Conservation (phyloP, 1,284 basidiomycete genomes). For the Boletus sp. region DNA sequence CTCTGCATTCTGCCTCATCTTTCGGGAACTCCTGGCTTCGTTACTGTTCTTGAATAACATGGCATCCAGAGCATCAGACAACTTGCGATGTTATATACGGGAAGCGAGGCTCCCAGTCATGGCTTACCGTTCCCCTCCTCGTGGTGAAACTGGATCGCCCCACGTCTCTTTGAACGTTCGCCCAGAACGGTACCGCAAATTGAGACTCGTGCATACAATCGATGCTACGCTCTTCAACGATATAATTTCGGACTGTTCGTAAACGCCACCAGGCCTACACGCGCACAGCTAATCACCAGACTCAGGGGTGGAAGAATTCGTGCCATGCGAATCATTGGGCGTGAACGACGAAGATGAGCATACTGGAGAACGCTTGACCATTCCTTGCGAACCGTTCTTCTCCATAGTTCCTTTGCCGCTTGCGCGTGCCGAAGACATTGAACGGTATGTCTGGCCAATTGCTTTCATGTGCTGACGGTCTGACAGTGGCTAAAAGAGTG, state of each 20-base stretch:
- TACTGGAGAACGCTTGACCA: slow-evolving; percentile 43
- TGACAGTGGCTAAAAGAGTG: slow-evolving; percentile 32
- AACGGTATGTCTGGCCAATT: slow-evolving; percentile 34
- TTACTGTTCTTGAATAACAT: slow-evolving; percentile 14
- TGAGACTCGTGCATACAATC: slow-evolving; percentile 46
- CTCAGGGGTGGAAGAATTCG: slow-evolving; percentile 38
- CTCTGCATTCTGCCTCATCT: background rate
- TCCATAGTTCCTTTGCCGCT: slow-evolving; percentile 32
- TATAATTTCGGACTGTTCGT: slow-evolving; percentile 40
- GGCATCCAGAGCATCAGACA: slow-evolving; percentile 38
- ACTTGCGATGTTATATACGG: slow-evolving; percentile 48
- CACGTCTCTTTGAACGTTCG: slow-evolving; percentile 43
- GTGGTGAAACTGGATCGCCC: slow-evolving; percentile 45
- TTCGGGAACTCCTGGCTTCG: background rate
- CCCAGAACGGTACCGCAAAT: slow-evolving; percentile 46
- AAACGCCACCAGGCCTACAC: background rate
- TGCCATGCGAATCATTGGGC: slow-evolving; percentile 38
- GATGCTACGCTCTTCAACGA: slow-evolving; percentile 30
- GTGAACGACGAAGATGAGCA: slow-evolving; percentile 38
- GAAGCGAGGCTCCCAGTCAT: slow-evolving; percentile 50
- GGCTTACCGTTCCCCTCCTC: slow-evolving; percentile 32
- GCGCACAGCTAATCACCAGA: slow-evolving; percentile 6
- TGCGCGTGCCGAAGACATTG: slow-evolving; percentile 37
- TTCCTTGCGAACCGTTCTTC: slow-evolving; percentile 44
- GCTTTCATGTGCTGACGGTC: background rate